Base-by-base conservation (phyloP, 352 stramenopile species). In the Phytophthora vignae region DNA sequence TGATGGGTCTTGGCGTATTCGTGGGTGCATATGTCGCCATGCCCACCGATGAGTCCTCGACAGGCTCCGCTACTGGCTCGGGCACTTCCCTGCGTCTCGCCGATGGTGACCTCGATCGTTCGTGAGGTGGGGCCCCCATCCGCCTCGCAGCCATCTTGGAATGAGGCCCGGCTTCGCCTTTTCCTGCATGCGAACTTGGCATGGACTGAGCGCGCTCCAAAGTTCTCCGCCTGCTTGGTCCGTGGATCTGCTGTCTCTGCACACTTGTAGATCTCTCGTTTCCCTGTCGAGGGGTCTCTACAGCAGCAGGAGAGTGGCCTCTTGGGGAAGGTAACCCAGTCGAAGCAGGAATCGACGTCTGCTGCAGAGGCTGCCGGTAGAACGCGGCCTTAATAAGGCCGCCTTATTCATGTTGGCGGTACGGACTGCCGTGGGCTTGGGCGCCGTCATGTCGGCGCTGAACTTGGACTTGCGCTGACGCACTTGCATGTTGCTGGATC, bases 321-420 rank as follows among this genome's bases (percentile, higher is more conserved):
- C 27, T 25, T 50, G 62, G 61, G 10, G 50, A 60, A 22, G 9
- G 3, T 9, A 44, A 27, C 11, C 19, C 59, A 52, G 11, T 56
- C 11, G 46, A 57, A 65, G 19, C 21, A 67, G 49, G 36, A 42
- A 15, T 21, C 21, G 11, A 3, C 25, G n/a, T 5, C 36, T 31
- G 55, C 14, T 29, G 21, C 6, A 53, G 42, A 49, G 53, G 10
- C 17, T 60, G 44, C 2, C 19, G 49, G 48, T 63, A 36, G n/a
- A 25, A 60, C 9, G 42, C 33, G n/a, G n/a, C n/a, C n/a, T n/a
- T n/a, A n/a, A n/a, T n/a, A n/a, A n/a, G n/a, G n/a, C n/a, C n/a
- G 46, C 53, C 33, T 55, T 65, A 46, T 57, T 66, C 40, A 56
- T 61, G 46, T 64, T 71, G 55, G 50, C 33, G 46, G 31, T 62